Conservation (phyloP, 1,139 yeast species). For the Candida tetrigidarum region DNA sequence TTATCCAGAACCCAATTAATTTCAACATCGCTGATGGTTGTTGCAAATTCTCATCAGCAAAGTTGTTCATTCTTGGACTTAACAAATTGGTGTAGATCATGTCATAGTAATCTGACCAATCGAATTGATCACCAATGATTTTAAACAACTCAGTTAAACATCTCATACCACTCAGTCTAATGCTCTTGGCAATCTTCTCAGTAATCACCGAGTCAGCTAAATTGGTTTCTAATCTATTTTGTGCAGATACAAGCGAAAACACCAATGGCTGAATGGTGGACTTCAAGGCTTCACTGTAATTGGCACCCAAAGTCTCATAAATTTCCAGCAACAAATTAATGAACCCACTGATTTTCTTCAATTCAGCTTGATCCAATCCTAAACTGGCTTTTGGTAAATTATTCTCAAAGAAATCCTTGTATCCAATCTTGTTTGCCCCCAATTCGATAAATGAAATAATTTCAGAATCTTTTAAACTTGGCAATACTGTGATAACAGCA, state of each 20-base stretch:
- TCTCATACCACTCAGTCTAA: conserved; percentile 66
- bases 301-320: conserved; percentile 64
- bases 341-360: conserved; percentile 72
- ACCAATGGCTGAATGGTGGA: conserved; percentile 63
- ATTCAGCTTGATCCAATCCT: conserved; percentile 33
- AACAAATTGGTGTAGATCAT: conserved; percentile 58
- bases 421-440: conserved; percentile 61
- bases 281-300: conserved; percentile 52
- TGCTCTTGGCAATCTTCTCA: conserved; percentile 52
- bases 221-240: conserved; percentile 39
- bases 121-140: conserved; percentile 46
- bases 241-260: conserved; percentile 61
- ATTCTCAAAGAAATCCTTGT: conserved; percentile 35
- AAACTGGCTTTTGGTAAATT: conserved; percentile 17
- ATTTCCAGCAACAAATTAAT: conserved; percentile 69
- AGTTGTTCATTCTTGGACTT: conserved; percentile 64
- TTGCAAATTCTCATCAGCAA: conserved; percentile 79
- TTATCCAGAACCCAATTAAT: conserved; percentile 69
- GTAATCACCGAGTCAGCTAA: conserved; percentile 23
- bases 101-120: conserved; percentile 62
- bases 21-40: conserved; percentile 80
- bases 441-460: conserved; percentile 63
- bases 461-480: conserved; percentile 59
- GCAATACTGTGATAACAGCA: conserved; percentile 76
- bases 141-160: conserved; percentile 57